Evolutionary conservation across 192 early-diverging fungal genomes (phyloP), one percentile per base, ranked within the genome.

Genomic region (Dispira simplex): DNA sequence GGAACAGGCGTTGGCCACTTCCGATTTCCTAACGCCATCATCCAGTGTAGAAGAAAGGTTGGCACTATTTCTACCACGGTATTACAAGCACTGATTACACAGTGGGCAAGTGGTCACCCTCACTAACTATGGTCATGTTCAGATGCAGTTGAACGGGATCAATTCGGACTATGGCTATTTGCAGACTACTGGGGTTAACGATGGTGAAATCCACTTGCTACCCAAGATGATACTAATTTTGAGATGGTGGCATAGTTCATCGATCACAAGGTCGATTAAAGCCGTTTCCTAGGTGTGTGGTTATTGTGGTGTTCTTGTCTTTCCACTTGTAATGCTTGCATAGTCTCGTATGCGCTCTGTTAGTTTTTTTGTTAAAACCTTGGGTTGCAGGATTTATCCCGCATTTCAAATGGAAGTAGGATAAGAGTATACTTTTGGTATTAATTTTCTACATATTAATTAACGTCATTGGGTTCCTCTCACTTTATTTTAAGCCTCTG

Each of bases 161-260:
- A 87, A 85, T 46, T 66, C 72, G 12, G 78, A 77, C 32, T 82
- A 78, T 59, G 93, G 93, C 12, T 72, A 94, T 63, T 63, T 95
- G 28, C 76, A 78, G 53, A 89, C 88, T 2, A 76, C 82, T 11
- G 82, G 76, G 28, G 67, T 84, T 1, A 69, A 71, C 65, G 80
- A 84, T 18, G 74, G 70, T 11, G 70, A 77, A 20, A 74, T 79
- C 25, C 82, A 82, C 63, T 70, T 98, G 44, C 91, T 95, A 72
- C 94, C 94, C 8, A 94, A 93, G 65, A n/a, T n/a, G 96, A 94
- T 8, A 99, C 97, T 71, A 87, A 83, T 39, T 97, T 97, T 73
- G 96, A 97, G 69, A 96, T 99, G 91, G 79, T 97, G 69, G 84
- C 88, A 62, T 89, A 90, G 0, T 68, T 99, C 46, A 92, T 99